A percentile compares a stretch with the other conserved stretches of the same genome.
phyloP scores from a whole-genome alignment of 2,329 filamentous ascomycete species.

The Nannizzia gypsea region DNA sequence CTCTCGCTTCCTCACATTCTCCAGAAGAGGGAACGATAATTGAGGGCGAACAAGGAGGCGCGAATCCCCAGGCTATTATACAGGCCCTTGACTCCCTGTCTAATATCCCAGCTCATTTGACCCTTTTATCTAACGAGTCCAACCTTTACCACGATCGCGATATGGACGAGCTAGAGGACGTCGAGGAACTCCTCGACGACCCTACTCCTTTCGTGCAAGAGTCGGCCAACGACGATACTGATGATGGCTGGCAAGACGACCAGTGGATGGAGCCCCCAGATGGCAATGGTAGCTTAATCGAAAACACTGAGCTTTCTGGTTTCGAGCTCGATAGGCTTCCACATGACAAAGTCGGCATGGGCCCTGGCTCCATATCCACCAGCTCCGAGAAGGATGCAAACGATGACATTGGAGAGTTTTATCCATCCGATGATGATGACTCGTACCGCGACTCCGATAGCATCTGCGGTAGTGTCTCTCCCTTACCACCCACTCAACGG shows the following conservation, averaged over 20 bases:
- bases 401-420: constrained; percentile 9
- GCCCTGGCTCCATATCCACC: not conserved
- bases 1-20: not conserved
- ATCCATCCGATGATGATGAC: constrained; percentile 12
- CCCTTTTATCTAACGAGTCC: not conserved
- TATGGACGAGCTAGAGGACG: not conserved
- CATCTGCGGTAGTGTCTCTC: not conserved
- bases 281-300: constrained; percentile 9
- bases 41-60: not conserved
- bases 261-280: not conserved
- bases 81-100: no score
- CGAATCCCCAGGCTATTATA: no score
- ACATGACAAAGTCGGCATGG: not conserved
- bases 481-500: not conserved
- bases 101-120: not conserved
- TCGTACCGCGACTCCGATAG: not conserved
- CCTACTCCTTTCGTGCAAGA: not conserved
- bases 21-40: not conserved
- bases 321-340: constrained; percentile 10
- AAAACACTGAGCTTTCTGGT: constrained; percentile 5
- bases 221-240: not conserved
- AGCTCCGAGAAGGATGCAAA: not conserved
- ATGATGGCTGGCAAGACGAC: not conserved
- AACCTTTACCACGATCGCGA: not conserved
- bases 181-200: not conserved